phyloP scores from a whole-genome alignment of 2,329 filamentous ascomycete genomes.

The Colletotrichum sp. region DNA sequence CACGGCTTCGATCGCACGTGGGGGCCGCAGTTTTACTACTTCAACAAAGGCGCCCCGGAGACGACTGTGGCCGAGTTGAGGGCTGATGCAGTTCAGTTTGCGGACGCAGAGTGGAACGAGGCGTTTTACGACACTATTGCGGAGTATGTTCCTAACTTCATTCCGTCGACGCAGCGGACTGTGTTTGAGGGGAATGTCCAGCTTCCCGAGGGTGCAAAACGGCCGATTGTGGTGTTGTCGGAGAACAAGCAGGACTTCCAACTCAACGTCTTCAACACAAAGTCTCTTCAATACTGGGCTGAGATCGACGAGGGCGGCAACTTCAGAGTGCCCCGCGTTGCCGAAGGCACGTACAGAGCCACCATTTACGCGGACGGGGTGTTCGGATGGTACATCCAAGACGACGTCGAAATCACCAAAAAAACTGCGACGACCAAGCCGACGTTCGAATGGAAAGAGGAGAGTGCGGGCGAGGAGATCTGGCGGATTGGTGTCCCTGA shows the following conservation, averaged over 20 bases:
- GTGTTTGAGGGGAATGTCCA: slow-evolving; percentile 53
- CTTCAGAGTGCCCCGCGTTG: slow-evolving; percentile 59
- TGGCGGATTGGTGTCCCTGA: slow-evolving; percentile 69
- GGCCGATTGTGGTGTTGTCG: slow-evolving; percentile 59
- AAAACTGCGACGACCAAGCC: slow-evolving; percentile 41
- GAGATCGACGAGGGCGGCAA: slow-evolving; percentile 51
- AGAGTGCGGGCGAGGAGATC: slow-evolving; percentile 61
- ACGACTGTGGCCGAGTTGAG: background rate
- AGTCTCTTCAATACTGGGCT: slow-evolving; percentile 68
- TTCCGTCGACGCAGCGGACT: slow-evolving; percentile 55
- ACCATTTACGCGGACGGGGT: slow-evolving; percentile 67
- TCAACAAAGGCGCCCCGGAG: slow-evolving; percentile 46
- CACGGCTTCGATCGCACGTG: slow-evolving; percentile 70
- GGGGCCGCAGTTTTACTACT: slow-evolving; percentile 68
- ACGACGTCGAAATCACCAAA: slow-evolving; percentile 49
- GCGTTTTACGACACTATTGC: slow-evolving; percentile 69
- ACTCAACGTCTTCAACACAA: slow-evolving; percentile 52
- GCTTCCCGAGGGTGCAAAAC: slow-evolving; percentile 55
- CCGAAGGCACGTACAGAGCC: slow-evolving; percentile 63
- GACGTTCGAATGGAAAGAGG: slow-evolving; percentile 53
- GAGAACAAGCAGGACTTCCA: slow-evolving; percentile 36
- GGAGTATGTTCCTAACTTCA: slow-evolving; percentile 61
- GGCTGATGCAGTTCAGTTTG: slow-evolving; percentile 56
- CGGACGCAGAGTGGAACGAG: slow-evolving; percentile 57
- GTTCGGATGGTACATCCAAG: slow-evolving; percentile 64